Conservation (phyloP, 1,139 yeast species). For the Pichia sp. region DNA sequence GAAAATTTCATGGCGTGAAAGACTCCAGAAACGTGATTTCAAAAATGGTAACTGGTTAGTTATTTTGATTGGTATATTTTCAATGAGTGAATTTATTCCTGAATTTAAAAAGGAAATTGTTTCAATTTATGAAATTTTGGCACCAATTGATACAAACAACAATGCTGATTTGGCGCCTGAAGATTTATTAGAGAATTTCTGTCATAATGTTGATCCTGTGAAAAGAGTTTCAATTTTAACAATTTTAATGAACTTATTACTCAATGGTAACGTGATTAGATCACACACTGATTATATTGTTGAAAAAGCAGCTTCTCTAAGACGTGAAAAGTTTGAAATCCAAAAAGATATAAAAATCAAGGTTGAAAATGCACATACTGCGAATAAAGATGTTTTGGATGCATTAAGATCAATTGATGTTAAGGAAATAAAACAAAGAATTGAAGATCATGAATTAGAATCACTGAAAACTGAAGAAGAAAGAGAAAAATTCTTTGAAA, state of each 20-base stretch:
- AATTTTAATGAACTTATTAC: slow-evolving; percentile 51
- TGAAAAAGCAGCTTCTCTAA: slow-evolving; percentile 54
- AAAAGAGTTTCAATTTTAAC: slow-evolving; percentile 47
- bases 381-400: slow-evolving; percentile 37
- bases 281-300: slow-evolving; percentile 60
- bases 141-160: slow-evolving; percentile 38
- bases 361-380: slow-evolving; percentile 44
- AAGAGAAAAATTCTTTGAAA: slow-evolving; percentile 16
- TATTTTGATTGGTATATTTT: slow-evolving; percentile 64
- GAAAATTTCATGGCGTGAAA: slow-evolving; percentile 67
- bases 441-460: slow-evolving; percentile 18
- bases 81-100: slow-evolving; percentile 53
- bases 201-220: slow-evolving; percentile 39
- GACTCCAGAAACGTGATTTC: slow-evolving; percentile 67
- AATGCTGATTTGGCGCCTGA: slow-evolving; percentile 41
- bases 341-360: slow-evolving; percentile 52
- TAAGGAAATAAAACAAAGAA: slow-evolving; percentile 19
- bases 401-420: slow-evolving; percentile 25
- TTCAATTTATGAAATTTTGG: slow-evolving; percentile 43
- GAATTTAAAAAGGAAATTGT: slow-evolving; percentile 44
- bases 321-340: slow-evolving; percentile 64
- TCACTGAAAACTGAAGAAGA: slow-evolving; percentile 10
- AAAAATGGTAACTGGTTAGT: slow-evolving; percentile 85
- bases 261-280: slow-evolving; percentile 55
- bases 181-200: slow-evolving; percentile 47